These are phyloP conservation scores for Colletotrichum sp. DNA, from an alignment of 2,329 filamentous ascomycete species.

Conservation along the genomic window DNA sequence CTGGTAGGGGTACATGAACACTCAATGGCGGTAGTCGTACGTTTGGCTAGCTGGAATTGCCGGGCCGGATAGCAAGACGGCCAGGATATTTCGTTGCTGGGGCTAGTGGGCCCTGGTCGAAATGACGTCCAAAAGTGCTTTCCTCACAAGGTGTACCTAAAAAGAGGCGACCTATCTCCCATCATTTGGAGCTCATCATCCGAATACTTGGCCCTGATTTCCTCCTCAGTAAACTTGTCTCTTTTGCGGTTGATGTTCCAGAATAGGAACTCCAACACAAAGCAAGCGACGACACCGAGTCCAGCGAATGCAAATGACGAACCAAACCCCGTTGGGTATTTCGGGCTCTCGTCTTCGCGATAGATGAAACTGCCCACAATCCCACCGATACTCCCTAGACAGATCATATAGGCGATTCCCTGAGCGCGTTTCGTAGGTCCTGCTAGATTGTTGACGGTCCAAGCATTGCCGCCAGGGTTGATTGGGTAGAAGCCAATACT, in stretches of 20 bases:
- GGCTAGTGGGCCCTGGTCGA: neutral
- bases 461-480: slow-evolving; percentile 17
- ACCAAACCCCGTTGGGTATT: slow-evolving; percentile 51
- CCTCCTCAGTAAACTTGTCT: slow-evolving; percentile 25
- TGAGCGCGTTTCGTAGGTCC: slow-evolving; percentile 27
- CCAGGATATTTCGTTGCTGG: neutral
- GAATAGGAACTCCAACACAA: slow-evolving; percentile 33
- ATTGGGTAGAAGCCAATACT: slow-evolving; percentile 22
- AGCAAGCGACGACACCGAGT: slow-evolving; percentile 29
- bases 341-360: slow-evolving; percentile 38
- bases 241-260: slow-evolving; percentile 30
- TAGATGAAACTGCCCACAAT: slow-evolving; percentile 33
- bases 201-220: slow-evolving; percentile 25
- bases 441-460: slow-evolving; percentile 27
- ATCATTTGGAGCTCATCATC: slow-evolving; percentile 34
- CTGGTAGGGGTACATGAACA: neutral
- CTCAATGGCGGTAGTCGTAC: fast-evolving
- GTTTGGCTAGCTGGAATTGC: neutral
- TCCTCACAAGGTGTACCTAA: neutral
- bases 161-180: slow-evolving; percentile 28
- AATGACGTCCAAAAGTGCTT: neutral
- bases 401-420: slow-evolving; percentile 33
- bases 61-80: neutral
- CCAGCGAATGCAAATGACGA: slow-evolving; percentile 34
- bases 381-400: slow-evolving; percentile 30